Evolutionary conservation across 2,329 filamentous ascomycete species (phyloP).

Genomic region (Zymoseptoria ardabiliae): DNA sequence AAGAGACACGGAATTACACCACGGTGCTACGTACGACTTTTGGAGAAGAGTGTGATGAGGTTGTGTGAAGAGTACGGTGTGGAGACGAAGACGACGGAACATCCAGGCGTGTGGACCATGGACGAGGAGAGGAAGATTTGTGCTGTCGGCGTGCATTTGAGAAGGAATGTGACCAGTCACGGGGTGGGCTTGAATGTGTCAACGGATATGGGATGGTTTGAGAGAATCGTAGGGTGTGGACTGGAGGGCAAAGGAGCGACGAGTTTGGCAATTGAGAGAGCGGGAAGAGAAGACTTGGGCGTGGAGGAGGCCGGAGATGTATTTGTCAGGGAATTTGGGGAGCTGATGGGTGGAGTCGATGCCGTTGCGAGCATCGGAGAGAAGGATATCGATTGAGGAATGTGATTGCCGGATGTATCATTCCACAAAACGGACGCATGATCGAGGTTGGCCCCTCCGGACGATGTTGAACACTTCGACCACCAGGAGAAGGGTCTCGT

Average conservation of each 20-base stretch:
- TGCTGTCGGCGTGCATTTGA: slow-evolving; percentile 83
- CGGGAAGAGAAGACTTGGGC: slow-evolving; percentile 19
- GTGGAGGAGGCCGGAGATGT: slow-evolving; percentile 34
- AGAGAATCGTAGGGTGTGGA: slow-evolving; percentile 83
- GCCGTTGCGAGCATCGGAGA: slow-evolving; percentile 16
- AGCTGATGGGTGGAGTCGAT: slow-evolving; percentile 22
- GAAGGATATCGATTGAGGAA: slow-evolving; percentile 5
- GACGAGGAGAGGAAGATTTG: slow-evolving; percentile 64
- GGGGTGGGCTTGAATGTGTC: slow-evolving; percentile 75
- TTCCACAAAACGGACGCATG: background rate
- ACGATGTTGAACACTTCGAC: too few relatives aligned
- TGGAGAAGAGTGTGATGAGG: slow-evolving; percentile 69
- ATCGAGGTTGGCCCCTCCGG: too few relatives aligned
- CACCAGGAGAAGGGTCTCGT: too few relatives aligned
- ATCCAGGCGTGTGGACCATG: slow-evolving; percentile 73
- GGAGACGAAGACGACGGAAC: slow-evolving; percentile 55
- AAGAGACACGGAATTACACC: slow-evolving; percentile 61
- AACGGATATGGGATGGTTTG: slow-evolving; percentile 57
- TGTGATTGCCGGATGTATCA: background rate
- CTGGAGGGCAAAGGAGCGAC: slow-evolving; percentile 71
- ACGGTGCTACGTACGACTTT: slow-evolving; percentile 65
- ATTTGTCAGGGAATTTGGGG: slow-evolving; percentile 37
- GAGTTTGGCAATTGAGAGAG: slow-evolving; percentile 56
- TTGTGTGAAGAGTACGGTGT: slow-evolving; percentile 56
- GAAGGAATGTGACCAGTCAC: slow-evolving; percentile 74